These are phyloP conservation scores for Inosperma sp. DNA, from an alignment of 768 basidiomycete genomes.

Conservation along the genomic window DNA sequence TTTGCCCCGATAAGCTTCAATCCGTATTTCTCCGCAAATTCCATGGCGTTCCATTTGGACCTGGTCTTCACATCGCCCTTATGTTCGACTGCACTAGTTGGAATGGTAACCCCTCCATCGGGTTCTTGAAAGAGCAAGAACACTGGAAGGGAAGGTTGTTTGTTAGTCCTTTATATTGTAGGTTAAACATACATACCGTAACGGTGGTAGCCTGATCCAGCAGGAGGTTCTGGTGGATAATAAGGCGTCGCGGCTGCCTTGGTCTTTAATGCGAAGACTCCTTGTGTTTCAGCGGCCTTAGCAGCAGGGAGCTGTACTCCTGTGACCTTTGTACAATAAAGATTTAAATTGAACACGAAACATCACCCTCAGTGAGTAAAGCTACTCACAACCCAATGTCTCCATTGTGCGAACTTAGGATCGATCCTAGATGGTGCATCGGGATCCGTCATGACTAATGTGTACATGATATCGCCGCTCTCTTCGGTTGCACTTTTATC, in stretches of 20 bases:
- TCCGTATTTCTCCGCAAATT: constrained; percentile 47
- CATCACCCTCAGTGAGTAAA: background rate
- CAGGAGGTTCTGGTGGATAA: constrained; percentile 51
- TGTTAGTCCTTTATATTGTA: background rate
- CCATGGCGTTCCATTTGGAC: constrained; percentile 50
- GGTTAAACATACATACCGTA: constrained; percentile 39
- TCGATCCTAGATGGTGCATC: constrained; percentile 51
- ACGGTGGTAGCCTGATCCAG: constrained; percentile 50
- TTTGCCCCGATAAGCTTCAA: constrained; percentile 57
- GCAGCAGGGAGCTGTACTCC: constrained; percentile 31
- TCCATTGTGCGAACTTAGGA: constrained; percentile 47
- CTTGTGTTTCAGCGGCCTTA: constrained; percentile 24
- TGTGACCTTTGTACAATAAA: constrained; percentile 27
- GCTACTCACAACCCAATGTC: constrained; percentile 51
- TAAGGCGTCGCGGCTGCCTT: constrained; percentile 51
- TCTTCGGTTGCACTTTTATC: constrained; percentile 5
- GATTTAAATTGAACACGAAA: constrained; percentile 7
- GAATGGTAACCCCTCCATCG: constrained; percentile 35
- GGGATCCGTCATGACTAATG: constrained; percentile 55
- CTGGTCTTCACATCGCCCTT: constrained; percentile 42
- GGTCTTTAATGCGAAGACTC: constrained; percentile 37
- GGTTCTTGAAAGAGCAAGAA: constrained; percentile 64
- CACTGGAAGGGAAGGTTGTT: constrained; percentile 26
- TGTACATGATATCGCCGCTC: constrained; percentile 38
- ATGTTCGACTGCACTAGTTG: constrained; percentile 42